A percentile compares a stretch with the other conserved stretches of the same genome.
phyloP scores from a whole-genome alignment of 768 basidiomycete genomes.

The Tylopilus rubrobrunneus region DNA sequence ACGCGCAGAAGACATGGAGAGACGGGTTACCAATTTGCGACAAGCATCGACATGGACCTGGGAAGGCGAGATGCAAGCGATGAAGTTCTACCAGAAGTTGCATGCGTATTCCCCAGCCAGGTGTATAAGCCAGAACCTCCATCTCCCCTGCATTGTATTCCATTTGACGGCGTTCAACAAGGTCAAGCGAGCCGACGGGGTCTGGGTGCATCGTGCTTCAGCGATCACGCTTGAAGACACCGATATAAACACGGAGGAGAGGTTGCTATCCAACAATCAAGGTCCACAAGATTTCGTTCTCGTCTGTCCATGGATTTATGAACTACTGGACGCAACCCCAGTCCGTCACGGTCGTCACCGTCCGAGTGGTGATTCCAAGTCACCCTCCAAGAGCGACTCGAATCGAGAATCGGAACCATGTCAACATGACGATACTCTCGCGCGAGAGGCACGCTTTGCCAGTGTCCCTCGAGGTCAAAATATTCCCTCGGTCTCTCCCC shows the following conservation, averaged over 20 bases:
- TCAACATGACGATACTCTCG: background rate
- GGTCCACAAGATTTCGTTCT: conserved; percentile 8
- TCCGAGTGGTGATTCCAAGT: background rate
- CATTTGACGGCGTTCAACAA: conserved; percentile 6
- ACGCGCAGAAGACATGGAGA: conserved; percentile 6
- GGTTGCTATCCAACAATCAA: background rate
- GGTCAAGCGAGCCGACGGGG: background rate
- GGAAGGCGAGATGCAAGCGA: conserved; percentile 1
- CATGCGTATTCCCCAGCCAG: background rate
- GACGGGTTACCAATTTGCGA: background rate
- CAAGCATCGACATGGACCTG: background rate
- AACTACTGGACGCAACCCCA: background rate
- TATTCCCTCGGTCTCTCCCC: background rate
- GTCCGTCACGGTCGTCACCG: background rate
- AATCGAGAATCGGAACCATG: background rate
- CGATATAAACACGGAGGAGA: conserved; percentile 5
- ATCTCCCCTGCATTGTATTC: conserved; percentile 19
- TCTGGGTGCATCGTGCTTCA: conserved; percentile 5
- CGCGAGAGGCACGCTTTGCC: background rate
- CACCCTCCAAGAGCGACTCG: background rate
- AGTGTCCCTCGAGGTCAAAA: background rate
- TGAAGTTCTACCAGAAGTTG: conserved; percentile 7
- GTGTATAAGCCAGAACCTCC: conserved; percentile 6
- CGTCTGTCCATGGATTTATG: conserved; percentile 19
- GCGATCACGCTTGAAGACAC: conserved; percentile 10